phyloP scores from a whole-genome alignment of 805 yeast genomes.

The Wilhelminamyces savonicus region DNA sequence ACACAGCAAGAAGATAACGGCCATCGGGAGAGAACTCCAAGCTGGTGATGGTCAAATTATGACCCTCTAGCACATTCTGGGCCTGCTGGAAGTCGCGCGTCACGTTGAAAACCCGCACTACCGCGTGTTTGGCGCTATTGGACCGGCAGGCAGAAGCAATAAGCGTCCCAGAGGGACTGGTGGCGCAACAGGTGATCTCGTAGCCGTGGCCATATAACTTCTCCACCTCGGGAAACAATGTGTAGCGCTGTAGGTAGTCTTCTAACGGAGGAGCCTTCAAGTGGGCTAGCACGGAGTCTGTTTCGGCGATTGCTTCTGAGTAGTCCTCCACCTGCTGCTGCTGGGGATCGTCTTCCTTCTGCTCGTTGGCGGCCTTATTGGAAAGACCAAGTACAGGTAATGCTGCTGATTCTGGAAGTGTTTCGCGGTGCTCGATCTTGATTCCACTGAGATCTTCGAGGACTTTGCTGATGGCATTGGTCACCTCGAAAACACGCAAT shows the following conservation, averaged over 20 bases:
- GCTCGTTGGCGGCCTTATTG: conserved; percentile 70
- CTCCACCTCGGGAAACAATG: conserved; percentile 93
- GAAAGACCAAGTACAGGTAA: conserved; percentile 92
- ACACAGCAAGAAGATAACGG: conserved; percentile 61
- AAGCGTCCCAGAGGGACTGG: conserved; percentile 52
- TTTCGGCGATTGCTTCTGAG: conserved; percentile 29
- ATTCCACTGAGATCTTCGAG: conserved; percentile 51
- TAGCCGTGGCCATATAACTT: conserved; percentile 97
- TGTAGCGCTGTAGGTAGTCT: conserved; percentile 84
- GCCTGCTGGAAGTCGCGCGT: conserved; percentile 48
- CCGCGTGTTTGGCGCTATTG: conserved; percentile 79
- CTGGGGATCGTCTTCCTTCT: conserved; percentile 30
- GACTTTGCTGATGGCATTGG: conserved; percentile 65
- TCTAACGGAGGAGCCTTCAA: conserved; percentile 56
- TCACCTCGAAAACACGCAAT: conserved; percentile 81
- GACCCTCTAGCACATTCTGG: conserved; percentile 49
- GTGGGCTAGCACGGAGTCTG: conserved; percentile 41
- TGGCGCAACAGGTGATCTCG: conserved; percentile 77
- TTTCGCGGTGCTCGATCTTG: conserved; percentile 11
- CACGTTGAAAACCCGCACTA: conserved; percentile 66
- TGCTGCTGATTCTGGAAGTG: conserved; percentile 76
- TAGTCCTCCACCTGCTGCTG: conserved; percentile 31
- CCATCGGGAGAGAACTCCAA: conserved; percentile 70
- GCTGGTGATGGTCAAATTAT: conserved; percentile 80
- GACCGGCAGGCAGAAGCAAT: conserved; percentile 92